Evolutionary conservation across 1,284 basidiomycete species (phyloP), one percentile per base, ranked within the genome.

Genomic region (Tilletiopsis washingtonensis): DNA sequence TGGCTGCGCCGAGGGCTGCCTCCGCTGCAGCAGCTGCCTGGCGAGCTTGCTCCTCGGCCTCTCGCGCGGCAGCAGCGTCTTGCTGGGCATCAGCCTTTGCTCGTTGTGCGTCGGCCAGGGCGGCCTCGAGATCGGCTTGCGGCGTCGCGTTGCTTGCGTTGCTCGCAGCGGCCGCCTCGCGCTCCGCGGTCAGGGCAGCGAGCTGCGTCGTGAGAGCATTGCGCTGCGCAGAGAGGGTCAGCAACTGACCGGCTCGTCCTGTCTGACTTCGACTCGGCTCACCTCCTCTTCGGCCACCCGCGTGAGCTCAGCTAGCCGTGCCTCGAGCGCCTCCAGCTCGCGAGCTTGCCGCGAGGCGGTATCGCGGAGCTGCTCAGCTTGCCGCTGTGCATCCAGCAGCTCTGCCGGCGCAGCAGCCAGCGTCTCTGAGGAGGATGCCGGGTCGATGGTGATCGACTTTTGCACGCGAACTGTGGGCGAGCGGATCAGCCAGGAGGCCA

Each of bases 321-420:
- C 55, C 27, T 54, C 59, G 1, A 62, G 42, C 25, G 49, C 36
- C 36, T 62, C 64, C 32, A 58, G 51, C 47, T 66, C 63, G 7
- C 57, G 44, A 4, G 51, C 39, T 26, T 57, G 59, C 46, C 58
- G 59, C 23, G 47, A 43, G 9, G 60, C 55, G 12, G 54, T 57
- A 20, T 68, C 65, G 5, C 54, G 41, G 42, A 71, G 43, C 17
- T 59, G 51, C 34, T 64, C 59, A 4, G 58, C 47, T 24, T 69
- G 66, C 4, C 67, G 57, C 25, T 64, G 62, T 0, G 69, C 69
- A 45, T 72, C 69, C 4, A 66, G 56, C 15, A 69, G 49, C 43
- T 72, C 69, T 0, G 67, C 53, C n/a, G 56, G 56, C 5, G 62
- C 54, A 7, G 50, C 40, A 3, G 63, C 55, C 9, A 59, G 49